Base-by-base conservation (phyloP, 768 basidiomycete genomes). In the Sarcodon sp. region DNA sequence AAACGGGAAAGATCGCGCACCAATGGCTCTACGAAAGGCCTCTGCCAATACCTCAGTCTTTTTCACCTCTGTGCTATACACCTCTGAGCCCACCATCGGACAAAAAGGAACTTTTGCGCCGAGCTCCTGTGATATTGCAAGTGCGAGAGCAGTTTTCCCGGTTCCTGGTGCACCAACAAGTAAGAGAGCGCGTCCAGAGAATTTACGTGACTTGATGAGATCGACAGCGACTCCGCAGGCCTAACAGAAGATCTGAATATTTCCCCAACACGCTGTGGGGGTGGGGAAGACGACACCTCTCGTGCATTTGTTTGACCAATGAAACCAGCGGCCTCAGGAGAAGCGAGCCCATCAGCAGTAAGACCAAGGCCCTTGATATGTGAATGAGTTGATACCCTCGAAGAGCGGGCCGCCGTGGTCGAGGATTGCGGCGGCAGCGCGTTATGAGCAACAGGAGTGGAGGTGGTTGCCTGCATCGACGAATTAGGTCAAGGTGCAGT, bases 11-110 rank as follows among this genome's bases (percentile, higher is more conserved):
- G 35, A 55, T 47, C 13, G 72, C 85, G 60, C 59, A 91, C 93
- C 94, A 51, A 99, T 99, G 10, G 96, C 93, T 55, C 96, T 70
- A 50, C 94, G 75, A 66, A 98, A 98, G 35, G 83, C 79, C 64
- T 97, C 94, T 44, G 92, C 90, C 15, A 99, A 69, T 4, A 98
- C 93, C 61, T 98, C 96, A 1, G 96, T 98, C 75, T 99, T 99
- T 71, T 98, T 98, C 49, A 99, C 92, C 65, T 98, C 94, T 3
- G 87, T 81, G 36, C 83, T 88, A 61, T 96, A 98, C 51, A 98
- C 96, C 65, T 99, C 96, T 15, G 83, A 86, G 0, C 96, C 96
- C 38, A 98, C 96, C 90, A 97, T 97, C 4, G 92, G 91, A 63
- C 94, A 97, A 62, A 99, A 98, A 0, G 96, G 96, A 1, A 97